Percentiles rank a stretch among this genome's conserved stretches.
phyloP scores from a whole-genome alignment of 2,329 filamentous ascomycete species.

The Claviceps spartinae region DNA sequence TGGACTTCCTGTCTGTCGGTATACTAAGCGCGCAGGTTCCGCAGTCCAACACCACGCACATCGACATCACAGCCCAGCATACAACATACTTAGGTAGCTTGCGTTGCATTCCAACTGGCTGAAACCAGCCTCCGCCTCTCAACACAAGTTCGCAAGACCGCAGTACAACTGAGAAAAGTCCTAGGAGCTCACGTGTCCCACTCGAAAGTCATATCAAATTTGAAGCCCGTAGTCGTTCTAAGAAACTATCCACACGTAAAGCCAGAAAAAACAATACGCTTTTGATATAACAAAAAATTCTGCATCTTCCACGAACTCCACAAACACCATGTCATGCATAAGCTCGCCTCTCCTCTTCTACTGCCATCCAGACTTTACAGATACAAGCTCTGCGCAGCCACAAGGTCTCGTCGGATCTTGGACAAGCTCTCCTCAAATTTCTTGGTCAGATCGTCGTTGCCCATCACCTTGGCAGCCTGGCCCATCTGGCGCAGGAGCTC shows the following conservation, averaged over 20 bases:
- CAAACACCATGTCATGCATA: neutral
- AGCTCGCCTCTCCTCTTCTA: no score
- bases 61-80: neutral
- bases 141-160: neutral
- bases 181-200: neutral
- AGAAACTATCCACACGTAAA: neutral
- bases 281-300: neutral
- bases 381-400: slow-evolving; percentile 87
- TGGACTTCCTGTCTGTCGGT: neutral
- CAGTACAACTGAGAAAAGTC: neutral
- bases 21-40: neutral
- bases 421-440: slow-evolving; percentile 81
- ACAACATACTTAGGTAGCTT: no score
- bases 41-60: neutral
- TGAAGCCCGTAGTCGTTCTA: neutral
- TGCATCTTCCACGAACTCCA: slow-evolving; percentile 1
- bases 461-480: slow-evolving; percentile 95
- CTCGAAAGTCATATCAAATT: neutral
- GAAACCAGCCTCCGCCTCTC: neutral
- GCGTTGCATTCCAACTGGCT: no score
- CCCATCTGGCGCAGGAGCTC: slow-evolving; percentile 91
- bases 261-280: neutral
- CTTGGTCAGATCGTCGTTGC: slow-evolving; percentile 79
- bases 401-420: slow-evolving; percentile 86
- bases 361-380: slow-evolving; percentile 37